phyloP scores from a whole-genome alignment of 1,284 basidiomycete genomes.

The Heterobasidion occidentale region DNA sequence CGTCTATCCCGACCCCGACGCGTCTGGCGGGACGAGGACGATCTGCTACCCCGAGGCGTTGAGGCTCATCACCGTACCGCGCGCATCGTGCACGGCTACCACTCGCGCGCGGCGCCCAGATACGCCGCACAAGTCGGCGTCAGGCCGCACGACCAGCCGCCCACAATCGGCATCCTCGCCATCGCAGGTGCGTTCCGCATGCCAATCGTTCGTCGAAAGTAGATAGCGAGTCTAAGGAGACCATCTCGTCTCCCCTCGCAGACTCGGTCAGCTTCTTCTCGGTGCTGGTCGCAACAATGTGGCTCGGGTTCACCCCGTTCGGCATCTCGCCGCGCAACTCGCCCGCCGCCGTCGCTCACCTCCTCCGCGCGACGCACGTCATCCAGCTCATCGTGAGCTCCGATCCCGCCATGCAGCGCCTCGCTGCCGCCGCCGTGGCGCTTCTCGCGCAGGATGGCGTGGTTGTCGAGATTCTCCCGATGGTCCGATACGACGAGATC shows the following conservation, averaged over 20 bases:
- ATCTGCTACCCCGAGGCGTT: slow-evolving; percentile 3
- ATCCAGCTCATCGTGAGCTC: slow-evolving; percentile 3
- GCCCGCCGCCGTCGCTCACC: slow-evolving; percentile 1
- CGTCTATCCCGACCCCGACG: not conserved
- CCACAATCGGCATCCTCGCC: slow-evolving; percentile 3
- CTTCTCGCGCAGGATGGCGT: not conserved
- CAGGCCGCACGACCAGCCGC: not conserved
- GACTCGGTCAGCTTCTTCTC: slow-evolving; percentile 15
- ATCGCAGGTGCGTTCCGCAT: not conserved
- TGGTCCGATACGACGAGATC: slow-evolving; percentile 1
- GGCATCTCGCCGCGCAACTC: slow-evolving; percentile 15
- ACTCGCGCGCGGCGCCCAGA: not conserved
- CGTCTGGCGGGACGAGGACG: not conserved
- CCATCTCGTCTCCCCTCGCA: not conserved
- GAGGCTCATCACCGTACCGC: not conserved
- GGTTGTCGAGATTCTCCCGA: not conserved
- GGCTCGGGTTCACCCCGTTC: slow-evolving; percentile 14
- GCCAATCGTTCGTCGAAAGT: not conserved
- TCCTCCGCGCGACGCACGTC: not conserved
- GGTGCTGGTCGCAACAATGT: slow-evolving; percentile 12
- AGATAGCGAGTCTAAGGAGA: not conserved
- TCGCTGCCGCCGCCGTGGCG: not conserved
- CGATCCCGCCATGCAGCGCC: slow-evolving; percentile 3
- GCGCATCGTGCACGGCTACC: not conserved
- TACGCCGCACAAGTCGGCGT: not conserved